Evolutionary conservation across 129 eudicot species (phyloP).

Genomic region (Cynara cardunculus): DNA sequence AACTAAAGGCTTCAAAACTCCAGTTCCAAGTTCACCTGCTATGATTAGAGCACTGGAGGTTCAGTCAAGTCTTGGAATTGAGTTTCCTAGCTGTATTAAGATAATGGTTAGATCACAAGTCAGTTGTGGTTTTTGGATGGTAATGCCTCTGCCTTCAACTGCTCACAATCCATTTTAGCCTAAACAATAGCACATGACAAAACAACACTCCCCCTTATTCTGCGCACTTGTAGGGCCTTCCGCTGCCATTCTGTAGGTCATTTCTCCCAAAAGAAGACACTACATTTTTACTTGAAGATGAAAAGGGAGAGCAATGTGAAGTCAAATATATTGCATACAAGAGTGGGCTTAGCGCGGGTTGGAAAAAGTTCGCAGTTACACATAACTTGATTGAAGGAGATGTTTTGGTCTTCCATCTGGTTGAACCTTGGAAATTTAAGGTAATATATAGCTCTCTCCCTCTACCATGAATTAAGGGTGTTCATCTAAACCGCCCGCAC

Average conservation of each 20-base stretch:
- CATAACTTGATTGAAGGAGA: conserved; percentile 68
- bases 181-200: neutral
- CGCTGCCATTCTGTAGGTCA: conserved; percentile 55
- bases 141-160: conserved; percentile 20
- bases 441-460: conserved; percentile 23
- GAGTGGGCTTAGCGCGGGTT: conserved; percentile 76
- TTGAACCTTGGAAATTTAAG: conserved; percentile 50
- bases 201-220: neutral
- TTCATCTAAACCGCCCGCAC: no score
- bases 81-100: conserved; percentile 57
- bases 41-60: conserved; percentile 54
- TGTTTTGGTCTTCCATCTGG: conserved; percentile 57
- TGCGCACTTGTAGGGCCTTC: conserved; percentile 60
- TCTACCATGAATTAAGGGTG: no score
- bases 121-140: conserved; percentile 71
- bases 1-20: conserved; percentile 19
- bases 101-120: conserved; percentile 63
- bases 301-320: conserved; percentile 44
- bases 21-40: conserved; percentile 36
- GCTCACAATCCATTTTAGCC: neutral
- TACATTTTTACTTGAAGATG: conserved; percentile 53
- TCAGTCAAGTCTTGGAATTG: conserved; percentile 41
- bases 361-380: conserved; percentile 62
- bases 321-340: conserved; percentile 57
- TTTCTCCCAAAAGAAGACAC: conserved; percentile 52